Conservation (phyloP, 108 stramenopile genomes). For the Discostella stelligeroides region DNA sequence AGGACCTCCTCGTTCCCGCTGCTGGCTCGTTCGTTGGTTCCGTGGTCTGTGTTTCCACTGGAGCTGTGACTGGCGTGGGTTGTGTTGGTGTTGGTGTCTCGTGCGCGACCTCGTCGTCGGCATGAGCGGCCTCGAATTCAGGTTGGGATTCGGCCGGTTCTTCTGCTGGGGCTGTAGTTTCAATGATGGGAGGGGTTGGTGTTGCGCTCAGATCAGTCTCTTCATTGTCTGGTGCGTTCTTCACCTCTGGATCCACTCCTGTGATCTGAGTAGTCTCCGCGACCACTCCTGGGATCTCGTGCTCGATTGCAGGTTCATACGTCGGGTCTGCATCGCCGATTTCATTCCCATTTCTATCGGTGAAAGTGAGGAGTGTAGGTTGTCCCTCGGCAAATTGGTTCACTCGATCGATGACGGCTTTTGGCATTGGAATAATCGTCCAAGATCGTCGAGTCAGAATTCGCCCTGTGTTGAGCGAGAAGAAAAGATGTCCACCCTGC, state of each 20-base stretch:
- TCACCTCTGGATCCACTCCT: conserved; percentile 7
- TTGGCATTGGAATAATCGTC: not conserved
- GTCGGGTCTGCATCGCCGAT: not conserved
- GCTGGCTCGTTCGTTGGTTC: no score
- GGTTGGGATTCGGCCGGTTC: no score
- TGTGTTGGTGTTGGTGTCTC: no score
- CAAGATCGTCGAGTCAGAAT: not conserved
- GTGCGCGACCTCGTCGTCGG: no score
- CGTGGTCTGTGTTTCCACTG: no score
- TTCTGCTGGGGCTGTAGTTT: no score
- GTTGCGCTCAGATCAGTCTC: no score
- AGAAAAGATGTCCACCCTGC: conserved; percentile 11
- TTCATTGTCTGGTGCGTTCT: no score
- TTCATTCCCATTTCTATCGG: not conserved
- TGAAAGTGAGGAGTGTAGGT: not conserved
- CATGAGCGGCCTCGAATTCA: no score
- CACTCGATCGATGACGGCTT: not conserved
- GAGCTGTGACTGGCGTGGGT: no score
- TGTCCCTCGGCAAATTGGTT: not conserved
- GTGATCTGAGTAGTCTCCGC: not conserved
- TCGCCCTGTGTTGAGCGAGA: conserved; percentile 2
- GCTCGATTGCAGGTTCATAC: not conserved
- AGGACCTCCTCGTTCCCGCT: no score
- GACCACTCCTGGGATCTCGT: conserved; percentile 4
- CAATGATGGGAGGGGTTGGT: no score